Percentiles rank a stretch among this genome's conserved stretches.
Evolutionary conservation across 805 yeast species (phyloP).

Genomic region (Starmerella scarabaei): DNA sequence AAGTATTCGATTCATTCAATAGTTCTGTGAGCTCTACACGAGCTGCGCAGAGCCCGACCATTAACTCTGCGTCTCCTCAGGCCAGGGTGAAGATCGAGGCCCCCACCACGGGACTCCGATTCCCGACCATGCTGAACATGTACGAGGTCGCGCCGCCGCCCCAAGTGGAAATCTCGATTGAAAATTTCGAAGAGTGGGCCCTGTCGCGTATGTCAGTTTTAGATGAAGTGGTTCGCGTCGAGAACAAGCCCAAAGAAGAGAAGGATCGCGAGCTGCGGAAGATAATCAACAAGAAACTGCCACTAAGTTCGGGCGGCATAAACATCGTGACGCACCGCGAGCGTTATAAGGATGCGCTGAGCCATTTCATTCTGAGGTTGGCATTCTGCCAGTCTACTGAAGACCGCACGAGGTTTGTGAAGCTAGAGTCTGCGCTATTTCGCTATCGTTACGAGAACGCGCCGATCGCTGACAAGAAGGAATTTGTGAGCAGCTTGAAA

Average conservation of each 20-base stretch:
- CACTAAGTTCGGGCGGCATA: slow-evolving; percentile 33
- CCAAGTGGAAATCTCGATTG: slow-evolving; percentile 70
- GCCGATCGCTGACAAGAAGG: slow-evolving; percentile 52
- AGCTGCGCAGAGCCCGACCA: neutral
- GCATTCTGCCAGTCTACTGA: slow-evolving; percentile 82
- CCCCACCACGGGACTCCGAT: slow-evolving; percentile 11
- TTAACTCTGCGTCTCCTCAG: neutral
- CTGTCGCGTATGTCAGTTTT: slow-evolving; percentile 75
- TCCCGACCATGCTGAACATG: slow-evolving; percentile 55
- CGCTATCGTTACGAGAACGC: slow-evolving; percentile 55
- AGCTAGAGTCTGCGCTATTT: slow-evolving; percentile 64
- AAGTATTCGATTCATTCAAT: neutral
- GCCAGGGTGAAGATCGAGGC: slow-evolving; percentile 10
- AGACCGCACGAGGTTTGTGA: slow-evolving; percentile 61
- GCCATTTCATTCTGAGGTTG: slow-evolving; percentile 75
- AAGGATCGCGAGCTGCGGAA: slow-evolving; percentile 55
- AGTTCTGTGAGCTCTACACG: neutral
- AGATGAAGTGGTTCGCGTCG: slow-evolving; percentile 67
- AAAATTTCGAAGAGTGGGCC: slow-evolving; percentile 92
- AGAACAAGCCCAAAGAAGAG: slow-evolving; percentile 37
- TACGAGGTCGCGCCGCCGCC: slow-evolving; percentile 57
- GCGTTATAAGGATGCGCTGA: slow-evolving; percentile 78
- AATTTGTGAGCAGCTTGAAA: slow-evolving; percentile 52
- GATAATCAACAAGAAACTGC: slow-evolving; percentile 48
- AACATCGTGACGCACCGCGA: slow-evolving; percentile 28